A percentile compares a stretch with the other conserved stretches of the same genome.
Evolutionary conservation across 2,329 filamentous ascomycete species (phyloP).

Genomic region (Alternaria sp.): DNA sequence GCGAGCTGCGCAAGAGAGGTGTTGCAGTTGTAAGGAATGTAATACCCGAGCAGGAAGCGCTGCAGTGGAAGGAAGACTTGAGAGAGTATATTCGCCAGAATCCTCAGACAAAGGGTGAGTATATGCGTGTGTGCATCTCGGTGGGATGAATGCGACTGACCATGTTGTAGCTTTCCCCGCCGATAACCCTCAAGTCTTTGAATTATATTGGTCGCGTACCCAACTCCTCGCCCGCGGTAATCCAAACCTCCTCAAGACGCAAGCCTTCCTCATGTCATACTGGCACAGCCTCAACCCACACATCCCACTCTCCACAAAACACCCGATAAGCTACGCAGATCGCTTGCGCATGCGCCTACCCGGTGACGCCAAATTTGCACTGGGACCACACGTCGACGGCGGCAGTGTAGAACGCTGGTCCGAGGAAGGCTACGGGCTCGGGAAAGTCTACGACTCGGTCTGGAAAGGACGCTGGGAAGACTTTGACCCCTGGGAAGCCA

Average conservation of each 20-base stretch:
- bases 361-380: slow-evolving; percentile 60
- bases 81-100: slow-evolving; percentile 57
- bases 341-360: slow-evolving; percentile 64
- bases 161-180: slow-evolving; percentile 54
- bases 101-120: slow-evolving; percentile 53
- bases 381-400: slow-evolving; percentile 67
- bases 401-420: slow-evolving; percentile 62
- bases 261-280: slow-evolving; percentile 59
- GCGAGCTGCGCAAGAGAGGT: slow-evolving; percentile 66
- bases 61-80: slow-evolving; percentile 57
- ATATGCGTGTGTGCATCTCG: not conserved
- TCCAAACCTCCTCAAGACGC: slow-evolving; percentile 57
- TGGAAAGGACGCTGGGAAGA: slow-evolving; percentile 80
- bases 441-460: slow-evolving; percentile 76
- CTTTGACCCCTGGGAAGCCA: slow-evolving; percentile 84
- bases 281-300: slow-evolving; percentile 58
- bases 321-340: slow-evolving; percentile 60
- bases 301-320: slow-evolving; percentile 55
- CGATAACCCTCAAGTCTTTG: slow-evolving; percentile 60
- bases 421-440: slow-evolving; percentile 67
- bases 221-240: slow-evolving; percentile 59
- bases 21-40: slow-evolving; percentile 60
- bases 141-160: slow-evolving; percentile 14
- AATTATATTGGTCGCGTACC: slow-evolving; percentile 60
- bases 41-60: slow-evolving; percentile 54